Base-by-base conservation (phyloP, 2,329 filamentous ascomycete genomes). In the Pseudogymnoascus sp. region DNA sequence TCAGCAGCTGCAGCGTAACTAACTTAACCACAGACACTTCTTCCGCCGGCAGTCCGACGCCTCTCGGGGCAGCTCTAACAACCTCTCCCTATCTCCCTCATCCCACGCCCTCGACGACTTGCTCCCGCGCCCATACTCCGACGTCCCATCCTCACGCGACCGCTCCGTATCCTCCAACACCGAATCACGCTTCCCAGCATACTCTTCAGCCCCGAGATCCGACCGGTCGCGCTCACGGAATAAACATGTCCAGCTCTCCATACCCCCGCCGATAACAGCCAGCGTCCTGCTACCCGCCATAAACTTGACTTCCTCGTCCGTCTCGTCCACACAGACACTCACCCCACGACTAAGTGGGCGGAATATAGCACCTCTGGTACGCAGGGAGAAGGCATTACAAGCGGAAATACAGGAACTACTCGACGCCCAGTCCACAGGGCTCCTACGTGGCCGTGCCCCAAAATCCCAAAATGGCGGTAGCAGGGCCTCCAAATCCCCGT, bases 361-460 rank as follows among this genome's bases (percentile, higher is more conserved):
- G 15, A 60, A 60, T 11, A 58, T 57, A 4, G 18, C 25, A 14
- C 59, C 38, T 9, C 9, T 58, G 15, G 28, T 37, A 30, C 28
- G 79, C 57, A 76, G 76, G 64, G 80, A 83, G 57, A 74, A 74
- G 25, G 75, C 82, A 65, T 76, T 85, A 12, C 80, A 85, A 65
- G 74, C 78, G 60, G 80, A 84, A 66, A 74, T 86, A 9, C 83
- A 86, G 68, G 73, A 77, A 53, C 71, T 86, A 9, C 74, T 86
- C 2, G 82, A 86, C 70, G 80, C 81, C 2, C 83, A 86, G 67
- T 77, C 79, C 30, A 78, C 79, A 62, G 82, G 79, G 6, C 57
- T 73, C 4, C 35, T 72, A 12, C 62, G 22, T 2, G 63, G 76
- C 2, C 22, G 43, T 8, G 43, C 43, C 6, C 43, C 43, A 11